phyloP scores from a whole-genome alignment of 2,329 filamentous ascomycete species.

The Alternaria infectoria region DNA sequence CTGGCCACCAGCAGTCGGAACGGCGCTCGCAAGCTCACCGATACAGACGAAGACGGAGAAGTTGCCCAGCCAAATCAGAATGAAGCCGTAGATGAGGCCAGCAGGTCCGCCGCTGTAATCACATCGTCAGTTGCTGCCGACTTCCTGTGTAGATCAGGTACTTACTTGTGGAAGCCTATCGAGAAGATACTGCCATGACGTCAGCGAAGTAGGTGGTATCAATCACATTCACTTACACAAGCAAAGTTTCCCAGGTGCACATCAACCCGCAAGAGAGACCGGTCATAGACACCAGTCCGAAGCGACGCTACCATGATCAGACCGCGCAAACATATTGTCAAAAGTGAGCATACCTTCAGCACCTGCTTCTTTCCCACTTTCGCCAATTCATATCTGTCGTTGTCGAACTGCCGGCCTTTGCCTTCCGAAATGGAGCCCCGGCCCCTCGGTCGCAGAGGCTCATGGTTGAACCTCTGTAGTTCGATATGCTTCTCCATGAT shows the following conservation, averaged over 20 bases:
- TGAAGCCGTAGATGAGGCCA: constrained; percentile 46
- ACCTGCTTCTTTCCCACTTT: constrained; percentile 45
- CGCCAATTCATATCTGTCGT: constrained; percentile 44
- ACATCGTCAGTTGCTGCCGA: not conserved
- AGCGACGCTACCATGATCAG: constrained; percentile 41
- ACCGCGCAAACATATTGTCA: not conserved
- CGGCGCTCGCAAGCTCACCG: constrained; percentile 47
- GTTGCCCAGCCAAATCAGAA: constrained; percentile 47
- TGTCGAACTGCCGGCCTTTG: constrained; percentile 38
- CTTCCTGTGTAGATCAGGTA: not conserved
- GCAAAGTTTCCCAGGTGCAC: constrained; percentile 48
- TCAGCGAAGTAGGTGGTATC: not conserved
- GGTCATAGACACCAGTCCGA: constrained; percentile 46
- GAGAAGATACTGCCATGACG: constrained; percentile 34
- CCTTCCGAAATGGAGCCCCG: constrained; percentile 32
- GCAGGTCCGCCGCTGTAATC: constrained; percentile 43
- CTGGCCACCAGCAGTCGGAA: constrained; percentile 49
- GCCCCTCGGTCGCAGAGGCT: constrained; percentile 24
- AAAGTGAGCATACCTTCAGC: constrained; percentile 36
- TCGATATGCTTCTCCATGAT: constrained; percentile 43
- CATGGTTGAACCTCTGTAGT: constrained; percentile 36
- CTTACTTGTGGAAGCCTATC: constrained; percentile 46
- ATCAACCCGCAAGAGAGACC: constrained; percentile 47
- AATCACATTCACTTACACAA: constrained; percentile 35
- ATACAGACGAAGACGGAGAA: constrained; percentile 47